Evolutionary conservation across 768 basidiomycete species (phyloP), one percentile per base, ranked within the genome.

Genomic region (Clitopilus hobsonii): DNA sequence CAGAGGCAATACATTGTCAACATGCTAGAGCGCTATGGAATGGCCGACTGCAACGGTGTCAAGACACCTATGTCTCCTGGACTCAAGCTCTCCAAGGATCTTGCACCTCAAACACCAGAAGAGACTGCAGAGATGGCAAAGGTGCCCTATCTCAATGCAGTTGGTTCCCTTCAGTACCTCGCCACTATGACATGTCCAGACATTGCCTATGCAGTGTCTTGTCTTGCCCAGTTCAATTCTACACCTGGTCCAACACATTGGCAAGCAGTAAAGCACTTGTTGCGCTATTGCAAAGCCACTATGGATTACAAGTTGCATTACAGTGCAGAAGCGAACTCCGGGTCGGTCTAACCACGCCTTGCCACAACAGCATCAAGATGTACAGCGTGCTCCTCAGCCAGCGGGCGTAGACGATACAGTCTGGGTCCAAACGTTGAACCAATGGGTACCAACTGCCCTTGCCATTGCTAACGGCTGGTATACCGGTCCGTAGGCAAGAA

Each of bases 221-320:
- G 18, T 1, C 51, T 58, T 22, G 47, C 49, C 5, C 53, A 55
- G 24, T 55, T 55, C 27, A 38, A 55, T 22, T 38, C 55, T n/a
- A 51, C 27, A n/a, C 49, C 25, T 1, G 29, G 32, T 7, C 29
- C 14, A 14, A 10, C 5, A 0, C 77, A 79, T 54, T 76, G 73
- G 70, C 55, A 63, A 4, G 75, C 72, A 6, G 69, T 72, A 6
- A 72, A 73, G 53, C 65, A 67, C 24, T 54, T 78, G 16, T 63
- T 72, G 28, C 64, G 63, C 2, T 81, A 80, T 58, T 61, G 81
- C 22, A 65, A 65, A 53, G 66, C 60, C 0, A 70, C 64, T 0
- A 60, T 57, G 30, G 58, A 64, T 2, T 32, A 65, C 6, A 57
- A 55, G 51, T 57, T 72, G 6, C 58, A 56, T 0, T 67, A 65